phyloP scores from a whole-genome alignment of 768 basidiomycete genomes.

The Melanogaster broomeanus region DNA sequence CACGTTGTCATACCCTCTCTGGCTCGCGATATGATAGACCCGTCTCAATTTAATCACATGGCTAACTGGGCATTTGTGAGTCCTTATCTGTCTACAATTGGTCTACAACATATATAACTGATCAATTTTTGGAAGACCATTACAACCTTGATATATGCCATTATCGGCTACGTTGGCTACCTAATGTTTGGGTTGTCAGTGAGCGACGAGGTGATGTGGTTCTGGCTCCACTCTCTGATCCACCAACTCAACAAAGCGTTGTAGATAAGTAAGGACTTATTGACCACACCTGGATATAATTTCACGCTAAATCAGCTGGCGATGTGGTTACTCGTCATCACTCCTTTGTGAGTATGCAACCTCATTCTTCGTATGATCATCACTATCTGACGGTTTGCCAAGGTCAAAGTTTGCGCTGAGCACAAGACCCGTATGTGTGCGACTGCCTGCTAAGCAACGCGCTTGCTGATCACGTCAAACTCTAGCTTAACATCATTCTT shows the following conservation, averaged over 20 bases:
- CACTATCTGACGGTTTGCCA: constrained; percentile 6
- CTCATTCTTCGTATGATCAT: neutral
- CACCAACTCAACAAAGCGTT: neutral
- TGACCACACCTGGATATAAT: constrained; percentile 73
- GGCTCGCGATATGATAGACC: constrained; percentile 87
- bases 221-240: neutral
- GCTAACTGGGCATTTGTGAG: constrained; percentile 85
- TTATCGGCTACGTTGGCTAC: constrained; percentile 83
- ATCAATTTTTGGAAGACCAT: constrained; percentile 46
- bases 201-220: constrained; percentile 69
- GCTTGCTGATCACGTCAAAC: neutral
- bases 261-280: constrained; percentile 82
- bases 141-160: constrained; percentile 59
- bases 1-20: constrained; percentile 92
- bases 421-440: constrained; percentile 66
- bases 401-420: constrained; percentile 89
- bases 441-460: neutral
- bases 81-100: too few relatives aligned
- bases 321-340: constrained; percentile 85
- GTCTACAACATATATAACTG: neutral
- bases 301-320: constrained; percentile 67
- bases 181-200: constrained; percentile 86
- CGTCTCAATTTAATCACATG: constrained; percentile 77
- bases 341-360: constrained; percentile 64
- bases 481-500: constrained; percentile 79